Base-by-base conservation (phyloP, 2,329 filamentous ascomycete species). In the Fusarium camptoceras region DNA sequence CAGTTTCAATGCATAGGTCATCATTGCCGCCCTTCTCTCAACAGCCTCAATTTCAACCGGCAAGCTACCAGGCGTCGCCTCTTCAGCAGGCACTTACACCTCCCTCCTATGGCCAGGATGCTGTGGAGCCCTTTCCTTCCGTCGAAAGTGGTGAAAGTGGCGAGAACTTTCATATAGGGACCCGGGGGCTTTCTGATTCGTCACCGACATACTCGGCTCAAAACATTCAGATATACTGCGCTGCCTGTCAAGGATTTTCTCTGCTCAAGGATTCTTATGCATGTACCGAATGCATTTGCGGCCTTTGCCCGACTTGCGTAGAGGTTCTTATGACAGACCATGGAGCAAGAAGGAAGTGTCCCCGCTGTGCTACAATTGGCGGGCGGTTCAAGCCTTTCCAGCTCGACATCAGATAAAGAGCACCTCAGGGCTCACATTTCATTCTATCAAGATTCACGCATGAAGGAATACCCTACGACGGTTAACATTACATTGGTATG, bases 241-340 rank as follows among this genome's bases (percentile, higher is more conserved):
- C 94, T 22, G 92, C 92, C 49, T 98, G 95, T 77, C 90, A 93
- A 70, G 89, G 91, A 39, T 85, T 94, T 20, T 94, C 91, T 54
- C 83, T 91, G 14, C 83, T 98, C 27, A 91, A 90, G 75, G 92
- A 95, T 75, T 96, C 93, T 34, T 98, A 94, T 77, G 95, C 95
- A 24, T 98, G 95, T 79, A 97, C 94, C 2, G 94, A 98, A 80
- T 98, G 96, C 79, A 97, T 98, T 69, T 97, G 94, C 78, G 95
- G 94, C 18, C 87, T 98, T 51, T 98, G 96, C 80, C 89, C 91
- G 69, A 89, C 94, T 63, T 98, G 95, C 76, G 94, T 98, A 61
- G 91, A 94, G 75, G 89, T 93, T 34, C 84, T 95, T 58, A 90
- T 93, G 81, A 88, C 87, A 73, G 92, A 94, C 78, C 91, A 94